Evolutionary conservation across 495 filamentous ascomycete species (phyloP).

Genomic region (Penicillium salamii): DNA sequence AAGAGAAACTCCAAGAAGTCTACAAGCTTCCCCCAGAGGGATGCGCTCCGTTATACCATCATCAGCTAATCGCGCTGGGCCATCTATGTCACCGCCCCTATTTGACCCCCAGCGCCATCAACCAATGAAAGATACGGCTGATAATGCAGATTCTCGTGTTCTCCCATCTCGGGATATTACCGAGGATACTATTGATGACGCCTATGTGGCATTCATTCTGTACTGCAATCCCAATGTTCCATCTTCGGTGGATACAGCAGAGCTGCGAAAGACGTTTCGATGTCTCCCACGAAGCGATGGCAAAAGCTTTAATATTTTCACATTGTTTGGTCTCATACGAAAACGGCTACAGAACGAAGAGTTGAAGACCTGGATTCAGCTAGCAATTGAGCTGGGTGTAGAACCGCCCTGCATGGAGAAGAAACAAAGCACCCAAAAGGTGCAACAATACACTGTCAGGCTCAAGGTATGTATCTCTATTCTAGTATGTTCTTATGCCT

Average conservation of each 20-base stretch:
- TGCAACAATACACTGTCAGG: constrained; percentile 94
- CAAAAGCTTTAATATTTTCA: constrained; percentile 83
- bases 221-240: constrained; percentile 85
- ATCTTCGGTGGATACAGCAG: constrained; percentile 64
- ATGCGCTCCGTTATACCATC: constrained; percentile 30
- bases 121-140: constrained; percentile 32
- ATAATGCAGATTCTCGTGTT: constrained; percentile 34
- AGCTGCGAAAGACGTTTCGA: constrained; percentile 77
- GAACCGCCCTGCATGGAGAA: constrained; percentile 81
- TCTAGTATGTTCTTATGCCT: not conserved
- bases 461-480: constrained; percentile 64
- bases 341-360: constrained; percentile 72
- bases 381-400: constrained; percentile 86
- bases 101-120: constrained; percentile 35
- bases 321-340: constrained; percentile 81
- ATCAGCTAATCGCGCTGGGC: constrained; percentile 29
- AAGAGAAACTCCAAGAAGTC: constrained; percentile 43
- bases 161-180: constrained; percentile 71
- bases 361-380: constrained; percentile 93
- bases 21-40: constrained; percentile 43
- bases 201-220: constrained; percentile 84
- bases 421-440: constrained; percentile 92
- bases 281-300: constrained; percentile 87
- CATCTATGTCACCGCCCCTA: constrained; percentile 43
- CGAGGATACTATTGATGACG: constrained; percentile 75